phyloP scores from a whole-genome alignment of 1,139 yeast species.

The Wickerhamiella infanticola region DNA sequence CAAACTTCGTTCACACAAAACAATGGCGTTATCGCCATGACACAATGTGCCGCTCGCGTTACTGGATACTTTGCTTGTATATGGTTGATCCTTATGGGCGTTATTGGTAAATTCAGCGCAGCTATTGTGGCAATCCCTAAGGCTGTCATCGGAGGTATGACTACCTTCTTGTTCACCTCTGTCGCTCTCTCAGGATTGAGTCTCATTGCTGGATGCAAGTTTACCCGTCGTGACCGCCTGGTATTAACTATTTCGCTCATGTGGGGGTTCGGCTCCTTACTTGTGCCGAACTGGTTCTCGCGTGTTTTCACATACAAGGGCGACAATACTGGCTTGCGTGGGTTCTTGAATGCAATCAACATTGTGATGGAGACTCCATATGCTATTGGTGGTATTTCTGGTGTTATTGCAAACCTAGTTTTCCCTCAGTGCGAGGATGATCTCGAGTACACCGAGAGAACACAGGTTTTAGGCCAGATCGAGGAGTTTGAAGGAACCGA shows the following conservation, averaged over 20 bases:
- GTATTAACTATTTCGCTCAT: slow-evolving; percentile 58
- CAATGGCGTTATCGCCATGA: slow-evolving; percentile 78
- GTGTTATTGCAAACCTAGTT: slow-evolving; percentile 51
- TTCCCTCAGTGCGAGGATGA: slow-evolving; percentile 35
- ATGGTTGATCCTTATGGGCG: slow-evolving; percentile 66
- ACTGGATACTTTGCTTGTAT: slow-evolving; percentile 86
- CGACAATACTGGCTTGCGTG: slow-evolving; percentile 40
- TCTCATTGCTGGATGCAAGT: slow-evolving; percentile 56
- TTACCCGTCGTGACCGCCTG: slow-evolving; percentile 76
- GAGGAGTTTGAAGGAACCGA: not conserved
- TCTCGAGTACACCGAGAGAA: not conserved
- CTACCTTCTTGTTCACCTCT: slow-evolving; percentile 68
- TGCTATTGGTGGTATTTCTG: slow-evolving; percentile 65
- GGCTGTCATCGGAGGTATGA: slow-evolving; percentile 82
- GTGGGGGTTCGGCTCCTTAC: slow-evolving; percentile 63
- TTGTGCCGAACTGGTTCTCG: slow-evolving; percentile 61
- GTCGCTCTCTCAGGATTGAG: slow-evolving; percentile 79
- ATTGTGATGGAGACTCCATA: slow-evolving; percentile 78
- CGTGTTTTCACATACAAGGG: slow-evolving; percentile 62
- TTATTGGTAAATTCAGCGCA: slow-evolving; percentile 77
- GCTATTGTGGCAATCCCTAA: slow-evolving; percentile 71
- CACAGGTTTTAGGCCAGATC: not conserved
- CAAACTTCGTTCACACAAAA: slow-evolving; percentile 82
- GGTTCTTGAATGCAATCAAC: slow-evolving; percentile 63
- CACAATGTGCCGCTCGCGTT: slow-evolving; percentile 71